phyloP scores from a whole-genome alignment of 2,329 filamentous ascomycete genomes.

The Aspergillus ibericus region DNA sequence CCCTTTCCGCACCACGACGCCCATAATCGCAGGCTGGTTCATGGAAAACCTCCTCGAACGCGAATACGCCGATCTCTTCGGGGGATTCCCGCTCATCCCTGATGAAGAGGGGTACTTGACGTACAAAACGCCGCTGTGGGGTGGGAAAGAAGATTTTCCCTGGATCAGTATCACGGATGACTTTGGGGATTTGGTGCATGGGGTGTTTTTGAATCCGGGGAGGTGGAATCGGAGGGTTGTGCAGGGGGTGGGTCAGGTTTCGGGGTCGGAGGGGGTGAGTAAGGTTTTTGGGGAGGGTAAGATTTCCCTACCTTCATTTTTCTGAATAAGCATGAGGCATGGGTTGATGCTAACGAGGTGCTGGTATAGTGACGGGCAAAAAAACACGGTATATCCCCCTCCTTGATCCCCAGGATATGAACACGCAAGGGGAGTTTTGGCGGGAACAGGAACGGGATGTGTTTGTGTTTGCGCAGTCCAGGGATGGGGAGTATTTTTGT shows the following conservation, averaged over 20 bases:
- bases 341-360: neutral
- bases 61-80: slow-evolving; percentile 38
- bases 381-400: neutral
- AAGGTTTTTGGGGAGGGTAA: slow-evolving; percentile 38
- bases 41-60: slow-evolving; percentile 44
- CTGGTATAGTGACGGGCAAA: neutral
- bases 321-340: neutral
- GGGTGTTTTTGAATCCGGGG: slow-evolving; percentile 43
- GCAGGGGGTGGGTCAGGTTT: slow-evolving; percentile 41
- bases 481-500: slow-evolving; percentile 36
- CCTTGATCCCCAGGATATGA: slow-evolving; percentile 21
- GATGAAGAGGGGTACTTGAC: slow-evolving; percentile 42
- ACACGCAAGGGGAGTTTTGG: slow-evolving; percentile 31
- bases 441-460: slow-evolving; percentile 32
- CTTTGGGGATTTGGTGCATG: slow-evolving; percentile 50
- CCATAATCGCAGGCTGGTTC: slow-evolving; percentile 45
- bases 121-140: slow-evolving; percentile 41
- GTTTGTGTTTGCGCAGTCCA: slow-evolving; percentile 39
- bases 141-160: slow-evolving; percentile 41
- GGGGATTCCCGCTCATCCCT: slow-evolving; percentile 42
- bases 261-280: slow-evolving; percentile 31
- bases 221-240: slow-evolving; percentile 39
- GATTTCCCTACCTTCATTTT: slow-evolving; percentile 28
- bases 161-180: slow-evolving; percentile 45
- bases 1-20: slow-evolving; percentile 38